Evolutionary conservation across 192 early-diverging fungal genomes (phyloP).

Genomic region (Coemansia sp.): DNA sequence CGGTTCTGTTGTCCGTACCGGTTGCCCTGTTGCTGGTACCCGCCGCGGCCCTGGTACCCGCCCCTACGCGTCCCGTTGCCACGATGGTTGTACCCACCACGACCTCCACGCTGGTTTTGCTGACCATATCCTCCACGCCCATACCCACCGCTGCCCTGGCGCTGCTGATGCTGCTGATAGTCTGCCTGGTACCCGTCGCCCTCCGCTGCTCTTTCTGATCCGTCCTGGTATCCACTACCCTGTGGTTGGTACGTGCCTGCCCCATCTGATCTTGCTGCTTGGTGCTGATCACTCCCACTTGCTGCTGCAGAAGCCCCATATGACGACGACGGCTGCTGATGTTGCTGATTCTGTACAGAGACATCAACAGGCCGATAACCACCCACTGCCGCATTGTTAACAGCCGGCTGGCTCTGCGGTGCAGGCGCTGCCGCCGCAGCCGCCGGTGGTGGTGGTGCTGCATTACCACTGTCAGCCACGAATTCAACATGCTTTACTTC

Average conservation of each 20-base stretch:
- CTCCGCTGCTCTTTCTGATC: constrained; percentile 7
- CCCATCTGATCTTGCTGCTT: neutral
- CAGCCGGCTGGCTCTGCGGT: constrained; percentile 77
- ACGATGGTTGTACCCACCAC: constrained; percentile 24
- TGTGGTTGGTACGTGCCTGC: neutral
- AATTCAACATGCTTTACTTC: constrained; percentile 89
- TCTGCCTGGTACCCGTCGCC: constrained; percentile 17
- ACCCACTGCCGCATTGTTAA: constrained; percentile 20
- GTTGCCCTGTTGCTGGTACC: constrained; percentile 32
- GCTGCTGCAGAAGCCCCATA: neutral
- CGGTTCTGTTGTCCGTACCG: constrained; percentile 9
- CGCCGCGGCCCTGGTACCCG: constrained; percentile 44
- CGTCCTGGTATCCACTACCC: neutral
- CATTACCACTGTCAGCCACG: constrained; percentile 51
- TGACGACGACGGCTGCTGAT: too few species aligned
- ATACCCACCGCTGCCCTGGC: neutral
- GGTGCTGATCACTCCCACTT: neutral
- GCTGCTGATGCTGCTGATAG: neutral
- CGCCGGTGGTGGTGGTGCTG: constrained; percentile 60
- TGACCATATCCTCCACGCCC: constrained; percentile 17
- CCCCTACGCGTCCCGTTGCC: constrained; percentile 31
- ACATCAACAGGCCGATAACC: neutral
- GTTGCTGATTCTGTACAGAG: constrained; percentile 1
- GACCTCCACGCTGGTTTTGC: constrained; percentile 13
- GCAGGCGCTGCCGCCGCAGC: constrained; percentile 35